Percentiles rank a stretch among this genome's conserved stretches.
phyloP scores from a whole-genome alignment of 495 filamentous ascomycete species.

The Mytilinidion resinicola region DNA sequence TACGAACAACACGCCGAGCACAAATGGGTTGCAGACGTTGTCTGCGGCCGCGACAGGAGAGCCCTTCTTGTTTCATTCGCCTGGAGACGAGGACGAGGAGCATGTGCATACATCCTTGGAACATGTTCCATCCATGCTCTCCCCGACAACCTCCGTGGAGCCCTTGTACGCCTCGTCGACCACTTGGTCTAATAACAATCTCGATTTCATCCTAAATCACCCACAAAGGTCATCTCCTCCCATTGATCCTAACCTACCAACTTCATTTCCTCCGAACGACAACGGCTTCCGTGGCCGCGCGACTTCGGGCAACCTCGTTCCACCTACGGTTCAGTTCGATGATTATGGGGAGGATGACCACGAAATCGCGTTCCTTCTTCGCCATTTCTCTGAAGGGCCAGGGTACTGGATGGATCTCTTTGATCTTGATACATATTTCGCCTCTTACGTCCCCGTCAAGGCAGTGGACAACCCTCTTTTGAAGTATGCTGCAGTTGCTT shows the following conservation, averaged over 20 bases:
- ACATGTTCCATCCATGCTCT: not conserved
- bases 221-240: slow-evolving; percentile 44
- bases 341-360: slow-evolving; percentile 36
- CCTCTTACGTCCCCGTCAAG: slow-evolving; percentile 52
- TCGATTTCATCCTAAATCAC: slow-evolving; percentile 56
- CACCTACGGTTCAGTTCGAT: not conserved
- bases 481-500: slow-evolving; percentile 55
- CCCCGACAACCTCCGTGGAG: not conserved
- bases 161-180: slow-evolving; percentile 22
- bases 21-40: slow-evolving; percentile 51
- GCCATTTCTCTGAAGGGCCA: slow-evolving; percentile 55
- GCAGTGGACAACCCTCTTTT: slow-evolving; percentile 51
- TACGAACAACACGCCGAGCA: slow-evolving; percentile 37
- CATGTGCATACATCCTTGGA: too few species aligned
- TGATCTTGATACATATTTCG: slow-evolving; percentile 55
- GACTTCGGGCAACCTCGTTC: not conserved
- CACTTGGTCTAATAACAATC: slow-evolving; percentile 44
- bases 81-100: too few species aligned
- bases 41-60: slow-evolving; percentile 51
- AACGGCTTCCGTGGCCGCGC: slow-evolving; percentile 7
- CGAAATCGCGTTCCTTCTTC: slow-evolving; percentile 54
- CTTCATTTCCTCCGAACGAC: slow-evolving; percentile 27
- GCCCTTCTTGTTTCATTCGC: slow-evolving; percentile 23
- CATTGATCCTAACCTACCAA: slow-evolving; percentile 42
- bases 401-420: slow-evolving; percentile 64